Evolutionary conservation across 2,329 filamentous ascomycete genomes (phyloP).

Genomic region (Aspergillus persii): DNA sequence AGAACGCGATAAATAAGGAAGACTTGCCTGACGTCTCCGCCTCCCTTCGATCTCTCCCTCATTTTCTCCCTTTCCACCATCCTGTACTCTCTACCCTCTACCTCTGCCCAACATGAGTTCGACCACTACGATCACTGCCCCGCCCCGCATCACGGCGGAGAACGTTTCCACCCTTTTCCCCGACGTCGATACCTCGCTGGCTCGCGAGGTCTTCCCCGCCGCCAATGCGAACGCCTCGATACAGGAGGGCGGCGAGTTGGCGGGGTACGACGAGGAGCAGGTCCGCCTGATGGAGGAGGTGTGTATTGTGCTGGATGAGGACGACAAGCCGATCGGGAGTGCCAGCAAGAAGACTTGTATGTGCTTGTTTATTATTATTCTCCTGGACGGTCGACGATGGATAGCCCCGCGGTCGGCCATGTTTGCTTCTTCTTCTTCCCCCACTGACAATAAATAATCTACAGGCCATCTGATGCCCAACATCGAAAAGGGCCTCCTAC

Average conservation of each 20-base stretch:
- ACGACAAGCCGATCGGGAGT: slow-evolving; percentile 90
- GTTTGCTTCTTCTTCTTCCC: neutral
- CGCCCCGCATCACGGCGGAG: slow-evolving; percentile 73
- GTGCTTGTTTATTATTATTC: slow-evolving; percentile 33
- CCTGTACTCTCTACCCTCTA: neutral
- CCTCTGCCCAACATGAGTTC: slow-evolving; percentile 36
- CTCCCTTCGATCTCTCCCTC: neutral
- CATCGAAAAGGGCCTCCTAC: slow-evolving; percentile 91
- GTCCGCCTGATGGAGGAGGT: slow-evolving; percentile 98
- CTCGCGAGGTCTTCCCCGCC: slow-evolving; percentile 51
- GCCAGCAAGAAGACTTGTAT: slow-evolving; percentile 97
- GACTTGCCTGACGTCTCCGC: neutral
- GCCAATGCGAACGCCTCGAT: slow-evolving; percentile 28
- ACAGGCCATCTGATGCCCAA: slow-evolving; percentile 97
- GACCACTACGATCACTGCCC: slow-evolving; percentile 49
- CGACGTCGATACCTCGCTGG: slow-evolving; percentile 66
- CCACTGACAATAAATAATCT: slow-evolving; percentile 1
- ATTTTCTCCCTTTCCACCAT: neutral
- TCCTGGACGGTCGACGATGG: neutral
- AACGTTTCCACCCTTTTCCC: slow-evolving; percentile 86
- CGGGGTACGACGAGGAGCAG: slow-evolving; percentile 95
- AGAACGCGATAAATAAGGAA: neutral
- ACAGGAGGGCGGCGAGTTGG: slow-evolving; percentile 66
- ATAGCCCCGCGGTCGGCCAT: neutral
- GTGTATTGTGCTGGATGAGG: slow-evolving; percentile 91